Conservation (phyloP, 2,329 filamentous ascomycete species). For the Calonectria fujianensis region DNA sequence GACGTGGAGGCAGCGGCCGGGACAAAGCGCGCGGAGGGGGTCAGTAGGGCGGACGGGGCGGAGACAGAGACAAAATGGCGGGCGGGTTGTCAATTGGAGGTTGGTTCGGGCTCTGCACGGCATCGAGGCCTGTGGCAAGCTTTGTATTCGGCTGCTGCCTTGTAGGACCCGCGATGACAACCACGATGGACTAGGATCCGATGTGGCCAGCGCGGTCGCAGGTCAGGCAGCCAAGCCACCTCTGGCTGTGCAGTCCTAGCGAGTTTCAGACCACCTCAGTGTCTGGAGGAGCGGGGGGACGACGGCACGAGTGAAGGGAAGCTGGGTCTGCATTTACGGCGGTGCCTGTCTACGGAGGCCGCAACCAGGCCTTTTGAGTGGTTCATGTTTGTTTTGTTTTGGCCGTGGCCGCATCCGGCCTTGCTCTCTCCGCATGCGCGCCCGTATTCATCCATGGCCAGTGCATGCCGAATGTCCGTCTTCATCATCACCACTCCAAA, state of each 20-base stretch:
- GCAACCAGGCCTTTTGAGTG: slow-evolving; percentile 23
- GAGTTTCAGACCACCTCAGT: slow-evolving; percentile 47
- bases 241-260: slow-evolving; percentile 43
- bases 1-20: slow-evolving; percentile 41
- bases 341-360: background rate
- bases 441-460: background rate
- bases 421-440: slow-evolving; percentile 13
- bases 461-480: slow-evolving; percentile 2
- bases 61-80: slow-evolving; percentile 18
- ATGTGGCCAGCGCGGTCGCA: slow-evolving; percentile 41
- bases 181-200: slow-evolving; percentile 39
- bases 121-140: slow-evolving; percentile 32
- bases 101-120: slow-evolving; percentile 13
- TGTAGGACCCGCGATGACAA: slow-evolving; percentile 43
- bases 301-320: slow-evolving; percentile 29
- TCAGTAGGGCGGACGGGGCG: slow-evolving; percentile 23
- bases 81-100: background rate
- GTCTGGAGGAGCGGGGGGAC: slow-evolving; percentile 30
- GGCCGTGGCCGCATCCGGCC: slow-evolving; percentile 24
- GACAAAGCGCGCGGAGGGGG: background rate
- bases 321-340: background rate
- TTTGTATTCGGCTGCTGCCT: slow-evolving; percentile 56
- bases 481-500: slow-evolving; percentile 17
- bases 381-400: slow-evolving; percentile 21
- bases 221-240: slow-evolving; percentile 48